Conservation (phyloP, 2,329 filamentous ascomycete genomes). For the Tricladium varicosporioides region DNA sequence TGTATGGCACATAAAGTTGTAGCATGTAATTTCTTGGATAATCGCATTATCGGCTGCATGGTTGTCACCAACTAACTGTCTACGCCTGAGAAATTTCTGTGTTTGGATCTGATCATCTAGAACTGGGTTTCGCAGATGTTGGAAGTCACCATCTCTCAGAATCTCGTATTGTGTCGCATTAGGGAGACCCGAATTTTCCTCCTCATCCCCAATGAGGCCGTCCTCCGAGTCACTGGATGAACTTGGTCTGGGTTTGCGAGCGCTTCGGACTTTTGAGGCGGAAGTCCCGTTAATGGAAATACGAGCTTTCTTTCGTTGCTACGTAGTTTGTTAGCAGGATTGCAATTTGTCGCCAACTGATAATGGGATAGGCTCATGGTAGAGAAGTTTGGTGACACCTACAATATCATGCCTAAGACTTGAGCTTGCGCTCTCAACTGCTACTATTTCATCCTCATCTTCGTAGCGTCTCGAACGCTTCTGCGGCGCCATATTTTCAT, state of each 20-base stretch:
- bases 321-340: conserved; percentile 5
- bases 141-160: conserved; percentile 57
- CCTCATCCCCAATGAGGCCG: conserved; percentile 16
- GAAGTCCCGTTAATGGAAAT: conserved; percentile 26
- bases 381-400: conserved; percentile 1
- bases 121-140: conserved; percentile 54
- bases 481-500: conserved; percentile 38
- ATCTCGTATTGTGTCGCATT: conserved; percentile 60
- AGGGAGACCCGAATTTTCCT: conserved; percentile 2
- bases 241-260: conserved; percentile 15
- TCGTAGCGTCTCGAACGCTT: conserved; percentile 39
- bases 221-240: conserved; percentile 30
- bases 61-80: conserved; percentile 60
- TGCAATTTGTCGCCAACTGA: neutral
- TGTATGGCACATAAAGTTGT: conserved; percentile 96
- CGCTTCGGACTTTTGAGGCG: conserved; percentile 19
- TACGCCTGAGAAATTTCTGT: conserved; percentile 53
- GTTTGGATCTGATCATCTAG: conserved; percentile 63
- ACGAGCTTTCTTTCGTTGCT: conserved; percentile 43
- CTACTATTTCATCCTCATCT: conserved; percentile 33
- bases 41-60: conserved; percentile 79
- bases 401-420: conserved; percentile 34
- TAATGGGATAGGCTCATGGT: neutral
- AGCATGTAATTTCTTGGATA: conserved; percentile 80
- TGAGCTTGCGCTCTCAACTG: conserved; percentile 30